A percentile compares a stretch with the other conserved stretches of the same genome.
These are phyloP conservation scores for Botrytis porri DNA, from an alignment of 2,329 filamentous ascomycete genomes.

Conservation along the genomic window DNA sequence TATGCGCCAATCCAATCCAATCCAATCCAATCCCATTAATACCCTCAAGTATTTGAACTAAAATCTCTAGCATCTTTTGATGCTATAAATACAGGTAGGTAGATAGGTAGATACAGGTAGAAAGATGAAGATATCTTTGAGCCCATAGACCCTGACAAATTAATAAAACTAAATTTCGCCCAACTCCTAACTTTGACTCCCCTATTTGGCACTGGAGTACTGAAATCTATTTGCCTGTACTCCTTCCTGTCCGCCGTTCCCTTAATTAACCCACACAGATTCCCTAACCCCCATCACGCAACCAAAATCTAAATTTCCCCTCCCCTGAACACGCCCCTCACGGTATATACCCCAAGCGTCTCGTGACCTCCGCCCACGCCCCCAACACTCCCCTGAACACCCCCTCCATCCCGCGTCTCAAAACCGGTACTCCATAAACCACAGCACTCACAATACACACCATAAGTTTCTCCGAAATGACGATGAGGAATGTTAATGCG, in stretches of 20 bases:
- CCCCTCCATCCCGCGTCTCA: neutral
- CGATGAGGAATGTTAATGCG: neutral
- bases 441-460: neutral
- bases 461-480: neutral
- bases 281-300: neutral
- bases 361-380: neutral
- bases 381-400: neutral
- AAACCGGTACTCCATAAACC: neutral
- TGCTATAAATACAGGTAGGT: no score
- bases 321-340: no score
- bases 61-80: no score
- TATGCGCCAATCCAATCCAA: neutral
- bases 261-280: neutral
- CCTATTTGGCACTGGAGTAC: neutral
- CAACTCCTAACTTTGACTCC: no score
- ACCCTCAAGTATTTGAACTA: no score
- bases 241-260: no score
- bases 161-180: neutral
- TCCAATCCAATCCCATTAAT: neutral
- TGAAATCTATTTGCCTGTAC: neutral
- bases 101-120: no score
- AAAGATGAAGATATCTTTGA: neutral
- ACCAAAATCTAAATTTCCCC: no score
- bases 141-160: neutral
- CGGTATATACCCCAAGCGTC: neutral